These are phyloP conservation scores for Nidularia pulvinata DNA, from an alignment of 768 basidiomycete genomes.

Conservation along the genomic window DNA sequence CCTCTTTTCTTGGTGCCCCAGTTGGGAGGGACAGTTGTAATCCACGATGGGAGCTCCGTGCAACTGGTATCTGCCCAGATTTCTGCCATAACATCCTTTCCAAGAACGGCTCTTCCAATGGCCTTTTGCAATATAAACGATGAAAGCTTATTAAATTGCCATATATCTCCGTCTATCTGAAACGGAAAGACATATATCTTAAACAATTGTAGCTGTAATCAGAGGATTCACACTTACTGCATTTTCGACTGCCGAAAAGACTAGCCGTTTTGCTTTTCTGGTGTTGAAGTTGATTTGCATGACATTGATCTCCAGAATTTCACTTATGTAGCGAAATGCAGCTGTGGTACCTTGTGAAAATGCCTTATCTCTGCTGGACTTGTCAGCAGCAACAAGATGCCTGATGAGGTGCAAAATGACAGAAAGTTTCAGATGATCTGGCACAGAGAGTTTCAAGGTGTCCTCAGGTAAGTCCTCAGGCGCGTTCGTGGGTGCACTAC, in stretches of 20 bases:
- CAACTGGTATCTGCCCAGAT: constrained; percentile 25
- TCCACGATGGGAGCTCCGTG: constrained; percentile 25
- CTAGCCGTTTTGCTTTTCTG: constrained; percentile 3
- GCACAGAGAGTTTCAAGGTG: not conserved
- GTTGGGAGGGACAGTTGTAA: constrained; percentile 20
- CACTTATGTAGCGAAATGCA: constrained; percentile 7
- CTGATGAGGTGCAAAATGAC: constrained; percentile 2
- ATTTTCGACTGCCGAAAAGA: constrained; percentile 6
- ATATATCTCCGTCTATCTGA: not conserved
- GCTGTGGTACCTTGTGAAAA: constrained; percentile 4
- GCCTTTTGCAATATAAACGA: not conserved
- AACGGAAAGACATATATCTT: no score
- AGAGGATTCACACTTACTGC: not conserved
- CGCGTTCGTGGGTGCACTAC: not conserved
- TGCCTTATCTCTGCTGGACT: constrained; percentile 2
- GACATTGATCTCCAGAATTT: constrained; percentile 4
- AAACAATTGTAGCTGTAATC: no score
- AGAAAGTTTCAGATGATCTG: not conserved
- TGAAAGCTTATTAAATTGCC: not conserved
- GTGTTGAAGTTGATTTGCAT: constrained; percentile 1
- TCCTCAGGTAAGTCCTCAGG: not conserved
- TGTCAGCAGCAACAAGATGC: constrained; percentile 3
- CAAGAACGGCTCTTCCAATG: constrained; percentile 16
- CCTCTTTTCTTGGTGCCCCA: constrained; percentile 25
- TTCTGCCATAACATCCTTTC: constrained; percentile 19